Evolutionary conservation across 192 early-diverging fungal genomes (phyloP).

Genomic region (Chytriomyces confervae): DNA sequence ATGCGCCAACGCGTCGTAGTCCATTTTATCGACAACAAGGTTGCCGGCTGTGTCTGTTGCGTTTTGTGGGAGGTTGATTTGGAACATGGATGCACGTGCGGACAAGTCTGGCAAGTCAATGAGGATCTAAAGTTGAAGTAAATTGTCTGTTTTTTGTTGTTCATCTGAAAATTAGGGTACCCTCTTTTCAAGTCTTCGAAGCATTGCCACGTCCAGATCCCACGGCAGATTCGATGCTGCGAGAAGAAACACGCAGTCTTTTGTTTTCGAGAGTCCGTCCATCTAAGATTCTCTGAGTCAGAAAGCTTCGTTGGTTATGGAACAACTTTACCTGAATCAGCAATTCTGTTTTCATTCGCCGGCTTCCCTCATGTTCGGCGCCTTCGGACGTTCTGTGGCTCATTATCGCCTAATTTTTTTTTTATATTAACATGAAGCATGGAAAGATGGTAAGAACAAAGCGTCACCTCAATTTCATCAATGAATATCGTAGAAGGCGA

Average conservation of each 20-base stretch:
- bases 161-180: slow-evolving; percentile 24
- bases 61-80: slow-evolving; percentile 41
- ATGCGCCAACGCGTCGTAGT: slow-evolving; percentile 48
- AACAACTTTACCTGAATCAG: too few relatives aligned
- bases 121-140: slow-evolving; percentile 47
- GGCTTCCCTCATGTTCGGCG: slow-evolving; percentile 60
- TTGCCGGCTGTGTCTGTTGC: slow-evolving; percentile 22
- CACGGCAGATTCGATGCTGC: slow-evolving; percentile 64
- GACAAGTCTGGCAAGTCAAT: slow-evolving; percentile 53
- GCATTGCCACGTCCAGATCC: slow-evolving; percentile 65
- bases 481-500: slow-evolving; percentile 63
- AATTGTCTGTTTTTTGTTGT: not conserved
- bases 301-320: too few relatives aligned
- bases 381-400: slow-evolving; percentile 57
- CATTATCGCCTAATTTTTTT: slow-evolving; percentile 52
- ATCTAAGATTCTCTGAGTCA: slow-evolving; percentile 36
- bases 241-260: slow-evolving; percentile 56
- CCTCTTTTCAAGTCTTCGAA: slow-evolving; percentile 61
- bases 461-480: slow-evolving; percentile 58
- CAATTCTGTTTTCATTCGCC: slow-evolving; percentile 69
- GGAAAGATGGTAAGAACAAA: not conserved
- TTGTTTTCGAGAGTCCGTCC: slow-evolving; percentile 58
- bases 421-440: not conserved
- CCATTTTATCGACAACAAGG: slow-evolving; percentile 35
- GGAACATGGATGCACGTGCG: slow-evolving; percentile 53